phyloP scores from a whole-genome alignment of 495 filamentous ascomycete species.

The Choiromyces venosus region DNA sequence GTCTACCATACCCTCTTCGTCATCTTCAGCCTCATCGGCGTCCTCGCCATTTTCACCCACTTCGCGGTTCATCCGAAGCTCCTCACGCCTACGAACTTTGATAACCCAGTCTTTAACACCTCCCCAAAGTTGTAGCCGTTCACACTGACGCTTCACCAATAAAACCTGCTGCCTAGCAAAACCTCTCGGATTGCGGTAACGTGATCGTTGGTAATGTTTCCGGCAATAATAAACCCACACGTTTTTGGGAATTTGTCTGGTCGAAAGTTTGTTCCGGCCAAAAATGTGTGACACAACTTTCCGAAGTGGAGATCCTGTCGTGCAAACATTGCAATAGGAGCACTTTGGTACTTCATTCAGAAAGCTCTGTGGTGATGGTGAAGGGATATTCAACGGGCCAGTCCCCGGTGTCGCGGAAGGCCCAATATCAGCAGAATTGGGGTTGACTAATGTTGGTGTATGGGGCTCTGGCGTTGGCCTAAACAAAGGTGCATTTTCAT shows the following conservation, averaged over 20 bases:
- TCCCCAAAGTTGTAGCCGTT: slow-evolving; percentile 57
- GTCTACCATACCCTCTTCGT: slow-evolving; percentile 22
- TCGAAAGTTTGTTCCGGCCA: slow-evolving; percentile 78
- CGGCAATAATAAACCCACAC: slow-evolving; percentile 71
- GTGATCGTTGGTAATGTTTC: slow-evolving; percentile 75
- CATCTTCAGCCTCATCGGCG: slow-evolving; percentile 33
- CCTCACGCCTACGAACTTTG: slow-evolving; percentile 54
- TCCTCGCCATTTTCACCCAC: slow-evolving; percentile 35
- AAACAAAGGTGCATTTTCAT: slow-evolving; percentile 22
- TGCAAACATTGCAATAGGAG: slow-evolving; percentile 44
- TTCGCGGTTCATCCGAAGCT: slow-evolving; percentile 42
- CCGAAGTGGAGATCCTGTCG: slow-evolving; percentile 52
- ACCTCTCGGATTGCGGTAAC: slow-evolving; percentile 58
- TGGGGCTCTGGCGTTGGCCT: slow-evolving; percentile 25
- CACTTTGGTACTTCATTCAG: slow-evolving; percentile 35
- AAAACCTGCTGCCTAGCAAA: slow-evolving; percentile 58
- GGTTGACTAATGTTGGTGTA: slow-evolving; percentile 10
- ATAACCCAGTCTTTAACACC: slow-evolving; percentile 47
- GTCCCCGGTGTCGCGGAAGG: slow-evolving; percentile 11
- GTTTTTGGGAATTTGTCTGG: slow-evolving; percentile 57
- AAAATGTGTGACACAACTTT: slow-evolving; percentile 82
- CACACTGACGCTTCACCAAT: slow-evolving; percentile 55
- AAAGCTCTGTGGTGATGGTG: slow-evolving; percentile 30
- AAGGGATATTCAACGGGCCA: slow-evolving; percentile 6
- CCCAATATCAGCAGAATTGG: slow-evolving; percentile 17